Conservation (phyloP, 1,284 basidiomycete species). For the Rhodotorula mucilaginosa region DNA sequence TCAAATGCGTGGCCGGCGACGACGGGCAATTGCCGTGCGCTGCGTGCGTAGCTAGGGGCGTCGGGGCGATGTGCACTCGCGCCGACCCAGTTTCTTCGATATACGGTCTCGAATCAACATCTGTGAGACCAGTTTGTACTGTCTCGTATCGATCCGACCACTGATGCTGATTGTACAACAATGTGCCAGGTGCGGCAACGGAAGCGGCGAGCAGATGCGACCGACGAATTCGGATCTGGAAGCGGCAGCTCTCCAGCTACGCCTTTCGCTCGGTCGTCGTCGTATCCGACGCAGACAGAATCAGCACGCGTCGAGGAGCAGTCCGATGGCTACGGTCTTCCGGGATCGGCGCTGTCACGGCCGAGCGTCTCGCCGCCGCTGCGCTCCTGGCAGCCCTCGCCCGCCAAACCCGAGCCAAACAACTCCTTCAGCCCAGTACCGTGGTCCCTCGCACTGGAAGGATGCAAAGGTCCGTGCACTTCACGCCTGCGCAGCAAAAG, state of each 20-base stretch:
- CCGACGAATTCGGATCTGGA: neutral
- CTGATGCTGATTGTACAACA: no score
- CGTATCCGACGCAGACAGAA: no score
- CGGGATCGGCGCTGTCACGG: neutral
- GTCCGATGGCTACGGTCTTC: no score
- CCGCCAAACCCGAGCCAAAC: neutral
- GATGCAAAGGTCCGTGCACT: neutral
- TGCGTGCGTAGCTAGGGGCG: slow-evolving; percentile 1
- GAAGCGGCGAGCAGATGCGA: slow-evolving; percentile 4
- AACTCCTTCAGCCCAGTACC: neutral
- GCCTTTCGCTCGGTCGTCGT: neutral
- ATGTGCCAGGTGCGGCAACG: neutral
- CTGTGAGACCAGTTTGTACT: neutral
- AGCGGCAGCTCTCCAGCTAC: neutral
- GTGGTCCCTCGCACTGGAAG: neutral
- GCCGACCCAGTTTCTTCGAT: neutral
- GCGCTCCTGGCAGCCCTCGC: neutral
- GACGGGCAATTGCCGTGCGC: slow-evolving; percentile 8
- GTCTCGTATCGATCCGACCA: neutral
- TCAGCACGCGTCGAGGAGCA: no score
- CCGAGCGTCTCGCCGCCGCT: neutral
- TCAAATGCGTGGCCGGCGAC: slow-evolving; percentile 1
- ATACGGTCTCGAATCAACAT: no score
- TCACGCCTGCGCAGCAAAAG: no score
- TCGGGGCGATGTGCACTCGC: neutral